phyloP scores from a whole-genome alignment of 495 filamentous ascomycete species.

The Collariella sp. region DNA sequence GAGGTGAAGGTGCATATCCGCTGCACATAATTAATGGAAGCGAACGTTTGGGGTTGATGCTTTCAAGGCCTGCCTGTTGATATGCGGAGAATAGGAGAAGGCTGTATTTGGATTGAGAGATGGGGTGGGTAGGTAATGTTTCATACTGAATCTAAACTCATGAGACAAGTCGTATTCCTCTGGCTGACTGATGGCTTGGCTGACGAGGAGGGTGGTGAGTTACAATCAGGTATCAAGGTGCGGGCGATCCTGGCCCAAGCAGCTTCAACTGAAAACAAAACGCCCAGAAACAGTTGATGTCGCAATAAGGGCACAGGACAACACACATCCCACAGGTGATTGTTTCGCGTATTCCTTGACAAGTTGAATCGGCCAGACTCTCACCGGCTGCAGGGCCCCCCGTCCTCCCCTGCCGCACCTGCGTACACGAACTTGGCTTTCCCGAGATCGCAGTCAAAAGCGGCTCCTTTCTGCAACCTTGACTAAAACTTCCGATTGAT shows the following conservation, averaged over 20 bases:
- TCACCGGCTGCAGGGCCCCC: conserved; percentile 12
- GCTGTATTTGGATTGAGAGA: not conserved
- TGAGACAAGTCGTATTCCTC: conserved; percentile 2
- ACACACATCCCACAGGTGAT: not conserved
- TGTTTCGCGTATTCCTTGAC: not conserved
- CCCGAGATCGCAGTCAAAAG: not conserved
- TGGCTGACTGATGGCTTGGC: not conserved
- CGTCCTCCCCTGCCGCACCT: not conserved
- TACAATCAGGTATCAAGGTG: not conserved
- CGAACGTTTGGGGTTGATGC: not conserved
- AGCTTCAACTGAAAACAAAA: not conserved
- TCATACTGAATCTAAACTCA: not conserved
- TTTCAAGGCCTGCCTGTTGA: not conserved
- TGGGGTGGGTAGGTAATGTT: not conserved
- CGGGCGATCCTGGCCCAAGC: not conserved
- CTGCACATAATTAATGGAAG: conserved; percentile 3
- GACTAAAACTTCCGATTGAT: conserved; percentile 12
- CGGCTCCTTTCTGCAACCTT: conserved; percentile 5
- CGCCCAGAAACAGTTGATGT: not conserved
- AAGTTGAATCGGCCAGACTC: conserved; percentile 9
- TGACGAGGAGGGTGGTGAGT: not conserved
- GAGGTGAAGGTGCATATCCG: conserved; percentile 1
- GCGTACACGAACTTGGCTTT: not conserved
- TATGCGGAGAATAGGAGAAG: not conserved
- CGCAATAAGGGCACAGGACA: not conserved